Base-by-base conservation (phyloP, 441 rosid genomes). In the Populus hybrid region DNA sequence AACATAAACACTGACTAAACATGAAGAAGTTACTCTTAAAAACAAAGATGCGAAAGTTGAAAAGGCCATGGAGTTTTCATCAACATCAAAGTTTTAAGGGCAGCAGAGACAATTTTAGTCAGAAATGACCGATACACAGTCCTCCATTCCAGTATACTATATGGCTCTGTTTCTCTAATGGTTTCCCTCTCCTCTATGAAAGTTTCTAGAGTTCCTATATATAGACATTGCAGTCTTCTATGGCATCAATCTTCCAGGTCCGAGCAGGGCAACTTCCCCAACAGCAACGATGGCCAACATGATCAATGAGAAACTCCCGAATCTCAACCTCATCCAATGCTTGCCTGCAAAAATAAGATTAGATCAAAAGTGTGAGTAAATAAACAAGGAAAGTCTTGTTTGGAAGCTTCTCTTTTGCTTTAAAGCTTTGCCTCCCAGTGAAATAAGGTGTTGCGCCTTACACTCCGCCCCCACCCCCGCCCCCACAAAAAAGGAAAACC, bases 231-330 rank as follows among this genome's bases (percentile, higher is more conserved):
- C 99, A 95, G 88, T 89, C 99, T 83, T 95, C 99, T 5, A 94
- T 77, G 1, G 93, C 83, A 40, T 69, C 90, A 85, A 94, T 94
- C 88, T 86, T 95, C 98, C 99, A 95, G 3, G 95, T 88, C 50
- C 99, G 91, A 87, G 99, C 95, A 28, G 97, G 99, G 75, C 89
- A 95, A 78, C 99, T 95, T 78, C 99, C 99, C 98, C 98, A 94
- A 86, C 98, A 94, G 73, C 97, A 95, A 71, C 92, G 94, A 78
- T 94, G 99, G 50, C 95, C 97, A 16, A 95, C 90, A 79, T 92
- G 97, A 82, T 95, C 97, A 73, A 95, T 89, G 28, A 95, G 97
- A 82, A 95, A 86, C 83, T 93, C 97, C 69, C 95, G 86, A 79
- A 94, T 94, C 83, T 94, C 98, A 70, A 94, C 90, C 87, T 91